These are phyloP conservation scores for Aspergillus sp. DNA, from an alignment of 2,329 filamentous ascomycete genomes.

Conservation along the genomic window DNA sequence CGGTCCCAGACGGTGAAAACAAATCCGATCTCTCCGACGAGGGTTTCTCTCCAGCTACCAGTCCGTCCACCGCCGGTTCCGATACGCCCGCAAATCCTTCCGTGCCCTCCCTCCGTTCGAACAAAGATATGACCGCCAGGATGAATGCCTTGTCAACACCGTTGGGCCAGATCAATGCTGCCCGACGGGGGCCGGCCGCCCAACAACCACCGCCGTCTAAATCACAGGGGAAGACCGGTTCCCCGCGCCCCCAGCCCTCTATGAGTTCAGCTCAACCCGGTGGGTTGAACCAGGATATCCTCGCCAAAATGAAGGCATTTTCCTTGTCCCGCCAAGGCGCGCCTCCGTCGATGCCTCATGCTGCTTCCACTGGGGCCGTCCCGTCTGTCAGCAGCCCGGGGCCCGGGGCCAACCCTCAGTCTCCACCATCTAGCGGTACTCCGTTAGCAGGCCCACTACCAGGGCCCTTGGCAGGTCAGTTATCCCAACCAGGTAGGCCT, in stretches of 20 bases:
- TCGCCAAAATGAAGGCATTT: slow-evolving; percentile 63
- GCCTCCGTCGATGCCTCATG: slow-evolving; percentile 31
- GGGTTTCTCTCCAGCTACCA: slow-evolving; percentile 11
- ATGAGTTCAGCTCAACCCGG: slow-evolving; percentile 37
- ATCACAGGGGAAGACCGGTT: not conserved
- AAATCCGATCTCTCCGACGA: slow-evolving; percentile 14
- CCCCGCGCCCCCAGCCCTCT: slow-evolving; percentile 22
- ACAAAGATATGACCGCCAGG: slow-evolving; percentile 15
- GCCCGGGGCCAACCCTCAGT: slow-evolving; percentile 3
- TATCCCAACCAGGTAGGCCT: slow-evolving; percentile 18
- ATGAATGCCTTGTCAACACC: slow-evolving; percentile 83
- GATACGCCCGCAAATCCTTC: slow-evolving; percentile 8
- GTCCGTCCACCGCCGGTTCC: slow-evolving; percentile 27
- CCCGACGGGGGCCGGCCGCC: slow-evolving; percentile 38
- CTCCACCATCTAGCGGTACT: slow-evolving; percentile 12
- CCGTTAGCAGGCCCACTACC: slow-evolving; percentile 7
- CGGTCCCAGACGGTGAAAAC: slow-evolving; percentile 13
- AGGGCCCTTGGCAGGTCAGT: slow-evolving; percentile 22
- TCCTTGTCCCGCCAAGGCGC: slow-evolving; percentile 57
- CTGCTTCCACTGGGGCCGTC: slow-evolving; percentile 28
- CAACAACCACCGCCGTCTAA: too few relatives aligned
- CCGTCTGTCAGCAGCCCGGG: slow-evolving; percentile 11
- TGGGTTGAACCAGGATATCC: slow-evolving; percentile 54
- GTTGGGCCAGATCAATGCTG: slow-evolving; percentile 65
- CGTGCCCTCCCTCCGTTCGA: slow-evolving; percentile 20